These are phyloP conservation scores for Zopfia rhizophila DNA, from an alignment of 2,329 filamentous ascomycete species.

Conservation along the genomic window DNA sequence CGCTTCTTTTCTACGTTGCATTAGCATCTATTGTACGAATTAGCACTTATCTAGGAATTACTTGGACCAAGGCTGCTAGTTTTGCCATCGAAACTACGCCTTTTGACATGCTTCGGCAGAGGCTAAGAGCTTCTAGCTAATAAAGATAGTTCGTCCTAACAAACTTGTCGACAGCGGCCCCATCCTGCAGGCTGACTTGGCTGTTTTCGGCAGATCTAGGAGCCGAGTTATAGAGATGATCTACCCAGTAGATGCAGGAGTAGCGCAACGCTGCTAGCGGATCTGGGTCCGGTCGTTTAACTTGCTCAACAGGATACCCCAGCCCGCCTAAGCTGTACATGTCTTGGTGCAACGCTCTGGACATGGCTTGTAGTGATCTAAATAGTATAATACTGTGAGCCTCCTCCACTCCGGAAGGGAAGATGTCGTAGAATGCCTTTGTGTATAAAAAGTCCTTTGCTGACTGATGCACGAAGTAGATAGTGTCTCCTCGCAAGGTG, in stretches of 20 bases:
- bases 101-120: conserved; percentile 15
- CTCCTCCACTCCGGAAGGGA: conserved; percentile 33
- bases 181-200: too few species aligned
- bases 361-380: conserved; percentile 54
- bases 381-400: conserved; percentile 37
- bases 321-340: conserved; percentile 48
- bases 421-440: conserved; percentile 33
- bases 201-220: too few species aligned
- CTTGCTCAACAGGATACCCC: conserved; percentile 25
- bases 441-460: conserved; percentile 54
- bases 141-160: conserved; percentile 10
- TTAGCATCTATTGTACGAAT: conserved; percentile 5
- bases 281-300: conserved; percentile 32
- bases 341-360: conserved; percentile 22
- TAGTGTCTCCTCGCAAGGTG: conserved; percentile 2
- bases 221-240: too few species aligned
- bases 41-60: too few species aligned
- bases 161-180: conserved; percentile 18
- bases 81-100: conserved; percentile 18
- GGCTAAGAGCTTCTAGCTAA: conserved; percentile 17
- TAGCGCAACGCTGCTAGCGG: conserved; percentile 30
- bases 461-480: conserved; percentile 53
- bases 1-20: conserved; percentile 2
- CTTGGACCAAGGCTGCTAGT: conserved; percentile 9
- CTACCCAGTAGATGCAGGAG: conserved; percentile 47